A percentile compares a stretch with the other conserved stretches of the same genome.
Evolutionary conservation across 2,329 filamentous ascomycete species (phyloP).

Genomic region (Talaromyces sp.): DNA sequence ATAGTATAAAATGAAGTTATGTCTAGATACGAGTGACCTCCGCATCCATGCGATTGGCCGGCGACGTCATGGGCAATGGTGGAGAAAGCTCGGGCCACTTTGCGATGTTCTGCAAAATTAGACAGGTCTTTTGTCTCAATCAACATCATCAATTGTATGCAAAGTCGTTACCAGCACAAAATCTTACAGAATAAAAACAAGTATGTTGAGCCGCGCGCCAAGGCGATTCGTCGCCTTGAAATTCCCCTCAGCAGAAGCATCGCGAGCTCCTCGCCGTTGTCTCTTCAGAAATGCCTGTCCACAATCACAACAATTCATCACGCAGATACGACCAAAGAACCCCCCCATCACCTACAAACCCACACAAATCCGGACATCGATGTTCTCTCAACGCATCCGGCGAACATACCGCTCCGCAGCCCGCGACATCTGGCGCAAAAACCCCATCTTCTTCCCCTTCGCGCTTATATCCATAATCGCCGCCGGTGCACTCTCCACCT

Average conservation of each 20-base stretch:
- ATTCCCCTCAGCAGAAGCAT: background rate
- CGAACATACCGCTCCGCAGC: slow-evolving; percentile 35
- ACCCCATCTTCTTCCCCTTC: slow-evolving; percentile 42
- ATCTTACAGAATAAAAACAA: background rate
- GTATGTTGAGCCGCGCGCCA: slow-evolving; percentile 28
- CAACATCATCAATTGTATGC: background rate
- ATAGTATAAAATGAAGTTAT: background rate
- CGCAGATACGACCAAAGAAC: background rate
- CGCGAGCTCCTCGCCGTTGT: slow-evolving; percentile 6
- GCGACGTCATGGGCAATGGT: slow-evolving; percentile 12
- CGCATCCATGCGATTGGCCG: slow-evolving; percentile 1
- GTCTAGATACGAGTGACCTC: background rate
- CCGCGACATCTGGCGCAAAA: slow-evolving; percentile 42
- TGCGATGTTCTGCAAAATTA: background rate
- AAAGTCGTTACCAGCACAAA: background rate
- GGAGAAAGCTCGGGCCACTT: slow-evolving; percentile 13
- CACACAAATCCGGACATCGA: slow-evolving; percentile 20
- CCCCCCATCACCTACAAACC: background rate
- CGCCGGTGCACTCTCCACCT: slow-evolving; percentile 34
- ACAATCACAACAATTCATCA: background rate
- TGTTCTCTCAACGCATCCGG: slow-evolving; percentile 30
- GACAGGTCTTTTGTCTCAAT: background rate
- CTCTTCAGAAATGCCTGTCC: slow-evolving; percentile 7
- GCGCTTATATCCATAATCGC: slow-evolving; percentile 40
- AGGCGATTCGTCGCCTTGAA: slow-evolving; percentile 25